Percentiles rank a stretch among this genome's conserved stretches.
Conservation (phyloP, 1,139 yeast genomes). For the Barnettozyma hawaiiensis region DNA sequence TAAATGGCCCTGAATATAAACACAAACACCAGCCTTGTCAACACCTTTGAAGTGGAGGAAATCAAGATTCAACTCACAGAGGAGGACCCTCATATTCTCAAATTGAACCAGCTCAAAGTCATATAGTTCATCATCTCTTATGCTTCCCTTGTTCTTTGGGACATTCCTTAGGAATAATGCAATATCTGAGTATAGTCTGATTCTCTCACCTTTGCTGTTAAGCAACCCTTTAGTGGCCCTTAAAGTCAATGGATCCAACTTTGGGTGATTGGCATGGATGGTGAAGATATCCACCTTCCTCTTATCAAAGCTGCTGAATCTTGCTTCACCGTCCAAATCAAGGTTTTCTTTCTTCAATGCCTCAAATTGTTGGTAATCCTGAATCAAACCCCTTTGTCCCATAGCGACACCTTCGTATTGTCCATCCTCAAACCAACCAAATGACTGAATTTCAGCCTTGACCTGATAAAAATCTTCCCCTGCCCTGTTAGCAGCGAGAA, state of each 20-base stretch:
- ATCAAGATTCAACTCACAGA: not conserved
- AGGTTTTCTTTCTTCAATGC: not conserved
- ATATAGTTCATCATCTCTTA: not conserved
- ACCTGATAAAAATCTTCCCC: slow-evolving; percentile 63
- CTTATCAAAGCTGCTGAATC: not conserved
- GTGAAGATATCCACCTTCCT: not conserved
- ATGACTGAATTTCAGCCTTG: slow-evolving; percentile 28
- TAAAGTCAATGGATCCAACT: not conserved
- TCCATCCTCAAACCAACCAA: slow-evolving; percentile 14
- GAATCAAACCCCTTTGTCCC: slow-evolving; percentile 25
- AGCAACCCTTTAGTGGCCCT: not conserved
- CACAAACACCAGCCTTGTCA: not conserved
- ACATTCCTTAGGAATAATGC: not conserved
- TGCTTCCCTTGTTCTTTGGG: not conserved
- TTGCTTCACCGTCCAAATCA: not conserved
- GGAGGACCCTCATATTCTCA: not conserved
- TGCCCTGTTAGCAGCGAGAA: slow-evolving; percentile 69
- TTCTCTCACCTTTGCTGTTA: slow-evolving; percentile 1
- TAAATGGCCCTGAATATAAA: not conserved
- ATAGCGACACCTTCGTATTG: slow-evolving; percentile 20
- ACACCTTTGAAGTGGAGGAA: not conserved
- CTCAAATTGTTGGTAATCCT: slow-evolving; percentile 3
- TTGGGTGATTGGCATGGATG: slow-evolving; percentile 3
- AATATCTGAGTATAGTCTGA: slow-evolving; percentile 1
- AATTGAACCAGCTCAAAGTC: slow-evolving; percentile 2